phyloP scores from a whole-genome alignment of 2,329 filamentous ascomycete genomes.

The Ophiostoma pallidulum region DNA sequence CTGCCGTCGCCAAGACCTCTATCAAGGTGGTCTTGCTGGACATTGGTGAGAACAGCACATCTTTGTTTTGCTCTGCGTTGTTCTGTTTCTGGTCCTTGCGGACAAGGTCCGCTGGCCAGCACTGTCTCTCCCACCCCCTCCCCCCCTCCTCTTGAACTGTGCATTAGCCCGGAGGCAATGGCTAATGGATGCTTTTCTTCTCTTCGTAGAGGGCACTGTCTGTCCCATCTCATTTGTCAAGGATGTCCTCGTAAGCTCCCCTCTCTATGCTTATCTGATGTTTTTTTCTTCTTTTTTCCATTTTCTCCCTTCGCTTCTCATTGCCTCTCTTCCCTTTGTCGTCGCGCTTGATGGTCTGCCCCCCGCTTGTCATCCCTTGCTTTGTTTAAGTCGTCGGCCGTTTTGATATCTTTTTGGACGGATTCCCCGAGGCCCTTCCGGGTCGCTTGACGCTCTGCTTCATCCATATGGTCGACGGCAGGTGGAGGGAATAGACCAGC shows the following conservation, averaged over 20 bases:
- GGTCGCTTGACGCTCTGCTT: neutral
- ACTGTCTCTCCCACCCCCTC: no score
- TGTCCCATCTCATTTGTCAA: constrained; percentile 80
- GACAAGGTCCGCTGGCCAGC: neutral
- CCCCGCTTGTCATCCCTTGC: neutral
- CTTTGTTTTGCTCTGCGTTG: neutral
- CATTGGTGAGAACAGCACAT: constrained; percentile 38
- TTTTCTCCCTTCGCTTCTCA: neutral
- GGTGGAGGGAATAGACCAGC: neutral
- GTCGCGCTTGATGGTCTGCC: neutral
- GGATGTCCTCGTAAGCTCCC: constrained; percentile 62
- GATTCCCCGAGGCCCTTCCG: neutral
- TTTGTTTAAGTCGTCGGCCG: no score
- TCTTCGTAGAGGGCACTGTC: constrained; percentile 61
- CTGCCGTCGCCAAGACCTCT: constrained; percentile 19
- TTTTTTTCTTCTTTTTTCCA: neutral
- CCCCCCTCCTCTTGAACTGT: no score
- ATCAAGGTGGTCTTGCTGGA: constrained; percentile 45
- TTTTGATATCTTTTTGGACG: no score
- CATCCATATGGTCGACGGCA: constrained; percentile 4
- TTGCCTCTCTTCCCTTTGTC: neutral
- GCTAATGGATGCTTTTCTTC: constrained; percentile 27
- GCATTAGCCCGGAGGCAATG: constrained; percentile 29
- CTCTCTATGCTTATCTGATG: constrained; percentile 13
- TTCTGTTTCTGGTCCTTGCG: neutral